A percentile compares a stretch with the other conserved stretches of the same genome.
Evolutionary conservation across 306 rosid genomes (phyloP).

Genomic region (Fagus sylvatica): DNA sequence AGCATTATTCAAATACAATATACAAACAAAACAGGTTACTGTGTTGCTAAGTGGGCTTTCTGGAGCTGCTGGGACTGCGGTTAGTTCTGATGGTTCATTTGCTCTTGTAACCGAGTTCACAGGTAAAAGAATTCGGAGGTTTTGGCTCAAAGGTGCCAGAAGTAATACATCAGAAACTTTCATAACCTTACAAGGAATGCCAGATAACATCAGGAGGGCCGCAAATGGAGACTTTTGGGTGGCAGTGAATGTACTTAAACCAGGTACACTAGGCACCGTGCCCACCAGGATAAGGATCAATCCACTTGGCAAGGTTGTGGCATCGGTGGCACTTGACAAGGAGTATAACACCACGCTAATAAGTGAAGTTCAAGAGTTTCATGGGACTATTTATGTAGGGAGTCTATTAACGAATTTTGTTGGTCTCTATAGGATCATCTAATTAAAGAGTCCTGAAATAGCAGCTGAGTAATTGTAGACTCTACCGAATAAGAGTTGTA

Average conservation of each 20-base stretch:
- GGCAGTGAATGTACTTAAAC: constrained; percentile 18
- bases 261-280: background rate
- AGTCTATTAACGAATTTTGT: too few relatives aligned
- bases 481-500: too few relatives aligned
- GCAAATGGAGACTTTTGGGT: constrained; percentile 34
- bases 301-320: background rate
- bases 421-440: too few relatives aligned
- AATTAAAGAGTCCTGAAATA: too few relatives aligned
- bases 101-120: constrained; percentile 35
- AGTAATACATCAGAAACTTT: constrained; percentile 32
- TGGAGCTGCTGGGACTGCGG: constrained; percentile 43
- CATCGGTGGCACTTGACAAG: background rate
- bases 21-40: constrained; percentile 33
- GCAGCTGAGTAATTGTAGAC: too few relatives aligned
- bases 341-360: background rate
- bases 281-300: background rate
- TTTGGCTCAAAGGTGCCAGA: constrained; percentile 35
- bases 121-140: constrained; percentile 24
- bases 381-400: too few relatives aligned
- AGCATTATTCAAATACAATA: constrained; percentile 36
- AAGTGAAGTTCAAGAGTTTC: background rate
- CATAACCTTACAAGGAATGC: constrained; percentile 16
- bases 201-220: constrained; percentile 36
- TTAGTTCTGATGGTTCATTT: constrained; percentile 35
- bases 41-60: constrained; percentile 38